phyloP scores from a whole-genome alignment of 805 yeast genomes.

The Candida caryicola region DNA sequence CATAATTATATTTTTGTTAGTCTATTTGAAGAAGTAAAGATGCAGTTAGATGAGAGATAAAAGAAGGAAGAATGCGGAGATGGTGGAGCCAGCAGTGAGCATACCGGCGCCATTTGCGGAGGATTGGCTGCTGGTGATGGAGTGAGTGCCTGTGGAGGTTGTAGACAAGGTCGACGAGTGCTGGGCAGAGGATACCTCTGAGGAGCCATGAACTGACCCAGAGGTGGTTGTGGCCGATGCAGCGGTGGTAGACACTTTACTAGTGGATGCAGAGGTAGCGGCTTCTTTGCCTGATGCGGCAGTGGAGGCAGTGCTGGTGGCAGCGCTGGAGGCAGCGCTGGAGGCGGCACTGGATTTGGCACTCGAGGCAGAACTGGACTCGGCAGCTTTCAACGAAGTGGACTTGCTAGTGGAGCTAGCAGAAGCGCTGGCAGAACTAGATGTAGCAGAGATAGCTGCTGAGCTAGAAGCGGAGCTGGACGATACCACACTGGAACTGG shows the following conservation, averaged over 20 bases:
- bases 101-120: neutral
- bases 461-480: conserved; percentile 3
- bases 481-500: conserved; percentile 8
- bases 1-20: neutral
- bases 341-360: conserved; percentile 20
- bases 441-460: conserved; percentile 3
- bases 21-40: neutral
- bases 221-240: neutral
- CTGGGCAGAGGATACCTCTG: neutral
- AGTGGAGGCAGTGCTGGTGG: neutral
- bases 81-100: neutral
- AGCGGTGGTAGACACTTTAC: neutral
- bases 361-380: conserved; percentile 18
- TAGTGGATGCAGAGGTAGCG: neutral
- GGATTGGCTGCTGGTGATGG: neutral
- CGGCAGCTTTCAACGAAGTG: conserved; percentile 14
- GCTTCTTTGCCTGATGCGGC: neutral
- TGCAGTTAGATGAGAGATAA: conserved; percentile 1
- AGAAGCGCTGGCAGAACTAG: conserved; percentile 1
- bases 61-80: neutral
- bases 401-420: conserved; percentile 10
- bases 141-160: neutral
- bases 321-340: conserved; percentile 9
- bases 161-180: neutral
- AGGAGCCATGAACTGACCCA: neutral